Base-by-base conservation (phyloP, 371 early-diverging fungal genomes). In the Mortierella polycephala region DNA sequence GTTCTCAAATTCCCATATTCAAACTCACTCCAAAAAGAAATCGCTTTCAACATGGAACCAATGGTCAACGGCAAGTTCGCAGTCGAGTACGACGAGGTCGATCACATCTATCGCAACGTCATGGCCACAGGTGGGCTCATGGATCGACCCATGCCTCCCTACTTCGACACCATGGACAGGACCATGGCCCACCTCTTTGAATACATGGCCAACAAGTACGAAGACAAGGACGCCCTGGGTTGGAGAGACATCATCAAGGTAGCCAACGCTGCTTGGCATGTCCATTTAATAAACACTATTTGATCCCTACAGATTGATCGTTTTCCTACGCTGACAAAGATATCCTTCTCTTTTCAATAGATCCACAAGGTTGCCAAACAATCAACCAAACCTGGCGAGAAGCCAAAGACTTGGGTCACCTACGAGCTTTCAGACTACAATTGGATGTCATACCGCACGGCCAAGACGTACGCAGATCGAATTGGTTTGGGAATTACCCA, bases 371-470 rank as follows among this genome's bases (percentile, higher is more conserved):
- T 62, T 63, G 79, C 56, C 46, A 80, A 62, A 71, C 69, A 60
- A 30, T 59, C 81, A 4, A 41, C 61, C 30, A 72, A 81, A 52
- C 69, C 72, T 0, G 61, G 71, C 2, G 79, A 72, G n/a, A 77
- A 82, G 60, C 74, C 82, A n/a, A 89, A 87, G 54, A 83, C 82
- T 60, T 89, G 89, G 89, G 69, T 73, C 21, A 81, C 77, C 30
- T 87, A 87, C 57, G 89, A 89, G 61, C 79, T 89, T n/a, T 81
- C 83, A 8, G 84, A 87, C 53, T 87, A 87, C 64, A 65, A 75
- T 47, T 87, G 89, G 89, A 74, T 82, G 57, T 80, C 68, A 2
- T 87, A 83, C 41, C 65, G 74, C 10, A 75, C 82, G 49, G 85
- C 87, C 21, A 82, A 84, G 56, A 64, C 70, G 44, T 55, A 68